phyloP scores from a whole-genome alignment of 768 basidiomycete species.

The Boletus eberwhitei region DNA sequence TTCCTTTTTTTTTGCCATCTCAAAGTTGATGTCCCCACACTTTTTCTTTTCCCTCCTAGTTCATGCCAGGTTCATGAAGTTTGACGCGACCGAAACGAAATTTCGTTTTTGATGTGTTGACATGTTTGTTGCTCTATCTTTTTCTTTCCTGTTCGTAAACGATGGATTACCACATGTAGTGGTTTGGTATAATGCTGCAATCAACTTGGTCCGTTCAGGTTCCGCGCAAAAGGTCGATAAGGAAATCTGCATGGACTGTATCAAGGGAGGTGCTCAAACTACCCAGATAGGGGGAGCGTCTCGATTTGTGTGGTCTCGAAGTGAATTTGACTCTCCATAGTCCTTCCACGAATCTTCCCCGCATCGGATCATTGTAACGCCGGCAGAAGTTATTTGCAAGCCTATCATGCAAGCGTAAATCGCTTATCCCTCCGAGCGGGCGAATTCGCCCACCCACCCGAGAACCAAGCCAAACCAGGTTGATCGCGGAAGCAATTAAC shows the following conservation, averaged over 20 bases:
- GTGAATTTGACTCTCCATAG: too few relatives aligned
- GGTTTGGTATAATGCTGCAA: conserved; percentile 20
- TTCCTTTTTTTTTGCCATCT: background rate
- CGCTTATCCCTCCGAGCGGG: too few relatives aligned
- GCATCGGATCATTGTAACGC: too few relatives aligned
- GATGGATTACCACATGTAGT: conserved; percentile 20
- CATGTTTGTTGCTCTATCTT: conserved; percentile 11
- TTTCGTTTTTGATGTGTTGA: conserved; percentile 4
- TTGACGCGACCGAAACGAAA: conserved; percentile 11
- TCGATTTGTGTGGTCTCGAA: background rate
- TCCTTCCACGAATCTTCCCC: too few relatives aligned
- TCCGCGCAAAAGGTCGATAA: background rate
- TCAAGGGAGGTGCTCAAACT: too few relatives aligned
- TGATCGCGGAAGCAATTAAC: too few relatives aligned
- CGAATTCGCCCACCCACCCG: too few relatives aligned
- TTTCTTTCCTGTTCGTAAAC: background rate
- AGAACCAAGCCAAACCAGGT: too few relatives aligned
- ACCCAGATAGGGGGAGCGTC: background rate
- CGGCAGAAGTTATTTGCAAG: too few relatives aligned
- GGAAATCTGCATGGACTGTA: background rate
- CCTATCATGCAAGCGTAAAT: too few relatives aligned
- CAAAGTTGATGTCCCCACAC: background rate
- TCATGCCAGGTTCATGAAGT: conserved; percentile 29
- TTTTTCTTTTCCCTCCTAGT: background rate
- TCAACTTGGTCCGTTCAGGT: background rate